Base-by-base conservation (phyloP, 345 rosid genomes). In the Cardamine chenopodiifolia region DNA sequence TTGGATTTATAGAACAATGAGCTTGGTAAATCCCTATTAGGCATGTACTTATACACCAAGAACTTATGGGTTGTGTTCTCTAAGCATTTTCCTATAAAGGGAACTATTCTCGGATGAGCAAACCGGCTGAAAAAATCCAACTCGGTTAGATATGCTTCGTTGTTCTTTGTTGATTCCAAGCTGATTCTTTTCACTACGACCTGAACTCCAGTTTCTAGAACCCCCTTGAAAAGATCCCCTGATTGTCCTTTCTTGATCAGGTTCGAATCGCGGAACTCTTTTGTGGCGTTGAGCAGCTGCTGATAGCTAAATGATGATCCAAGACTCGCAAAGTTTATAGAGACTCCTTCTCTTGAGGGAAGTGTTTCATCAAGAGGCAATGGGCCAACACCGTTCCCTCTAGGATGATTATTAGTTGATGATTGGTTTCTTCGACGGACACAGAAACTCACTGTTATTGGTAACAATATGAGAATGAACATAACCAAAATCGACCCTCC, bases 231-330 rank as follows among this genome's bases (percentile, higher is more conserved):
- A 31, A 92, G 79, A 82, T 88, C 97, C 23, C 99, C 99, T 0
- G 97, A 92, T 70, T 86, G 90, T 49, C 99, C 99, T 70, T 82
- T 83, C 81, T 90, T 92, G 54, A 95, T 85, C 74, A 90, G 89
- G 63, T 84, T 88, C 3, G 71, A 59, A 45, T 83, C 93, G 17
- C 75, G 75, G 70, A 95, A 95, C 40, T 86, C 80, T 62, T 75
- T 81, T 40, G 96, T 95, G 32, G 90, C 89, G 49, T 45, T 85
- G 42, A 83, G 71, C 63, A 92, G 74, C 74, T 86, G 93, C 70
- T 87, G 84, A 62, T 83, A 89, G 1, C 89, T 82, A 81, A 86
- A 92, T 10, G 89, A 68, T 34, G 89, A 84, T 19, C 96, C 96
- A 25, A 79, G 74, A 42, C 81, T 83, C 13, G 87, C 85, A 58